Evolutionary conservation across 345 rosid genomes (phyloP).

Genomic region (Carallia brachiata): DNA sequence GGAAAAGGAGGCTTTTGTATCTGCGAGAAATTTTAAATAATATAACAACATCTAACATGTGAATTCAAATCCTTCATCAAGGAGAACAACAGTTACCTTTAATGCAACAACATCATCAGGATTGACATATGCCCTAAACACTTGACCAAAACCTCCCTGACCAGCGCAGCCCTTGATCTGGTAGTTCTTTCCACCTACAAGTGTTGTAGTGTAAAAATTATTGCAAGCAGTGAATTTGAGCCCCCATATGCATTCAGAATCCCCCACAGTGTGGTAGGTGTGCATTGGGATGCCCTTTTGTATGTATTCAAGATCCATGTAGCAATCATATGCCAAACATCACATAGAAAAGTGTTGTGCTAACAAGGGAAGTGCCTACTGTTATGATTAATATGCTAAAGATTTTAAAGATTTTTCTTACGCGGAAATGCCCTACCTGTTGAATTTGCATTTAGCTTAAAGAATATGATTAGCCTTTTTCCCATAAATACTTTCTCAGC

Average conservation of each 20-base stretch:
- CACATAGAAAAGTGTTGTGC: too few species aligned
- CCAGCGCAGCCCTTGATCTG: slow-evolving; percentile 98
- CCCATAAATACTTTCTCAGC: background rate
- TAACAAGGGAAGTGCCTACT: too few species aligned
- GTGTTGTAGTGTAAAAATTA: slow-evolving; percentile 6
- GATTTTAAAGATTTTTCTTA: background rate
- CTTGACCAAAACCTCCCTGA: slow-evolving; percentile 89
- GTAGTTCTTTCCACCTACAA: slow-evolving; percentile 81
- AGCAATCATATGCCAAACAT: too few species aligned
- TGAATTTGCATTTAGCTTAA: background rate
- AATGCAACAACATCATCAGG: slow-evolving; percentile 84
- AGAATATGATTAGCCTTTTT: background rate
- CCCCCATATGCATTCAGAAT: too few species aligned
- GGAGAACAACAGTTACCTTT: slow-evolving; percentile 43
- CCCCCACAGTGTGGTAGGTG: too few species aligned
- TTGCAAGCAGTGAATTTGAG: background rate
- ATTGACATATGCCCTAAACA: slow-evolving; percentile 68
- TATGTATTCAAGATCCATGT: too few species aligned
- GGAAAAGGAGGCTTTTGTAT: slow-evolving; percentile 92
- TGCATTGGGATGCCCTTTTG: too few species aligned
- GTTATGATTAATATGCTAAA: too few species aligned
- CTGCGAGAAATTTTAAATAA: slow-evolving; percentile 39
- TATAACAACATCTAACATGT: slow-evolving; percentile 4
- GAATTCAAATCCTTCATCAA: background rate
- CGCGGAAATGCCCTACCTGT: background rate